A percentile compares a stretch with the other conserved stretches of the same genome.
Conservation (phyloP, 225 moss, liverwort and hornwort genomes). For the Climacium dendroides region DNA sequence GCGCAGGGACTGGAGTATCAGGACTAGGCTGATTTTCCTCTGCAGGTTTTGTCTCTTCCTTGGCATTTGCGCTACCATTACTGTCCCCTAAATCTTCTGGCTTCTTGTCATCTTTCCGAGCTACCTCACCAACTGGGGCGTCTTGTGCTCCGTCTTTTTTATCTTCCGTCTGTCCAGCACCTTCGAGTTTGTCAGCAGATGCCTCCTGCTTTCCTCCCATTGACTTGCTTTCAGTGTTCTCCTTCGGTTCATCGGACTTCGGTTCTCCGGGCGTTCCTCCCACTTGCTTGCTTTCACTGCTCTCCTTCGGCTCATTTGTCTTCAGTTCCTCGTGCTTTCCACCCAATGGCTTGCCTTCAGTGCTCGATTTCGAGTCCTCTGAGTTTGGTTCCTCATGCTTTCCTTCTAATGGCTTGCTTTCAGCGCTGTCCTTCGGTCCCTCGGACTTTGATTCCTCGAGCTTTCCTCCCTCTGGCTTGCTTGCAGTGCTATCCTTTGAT, state of each 20-base stretch:
- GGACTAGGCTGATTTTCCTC: conserved; percentile 4
- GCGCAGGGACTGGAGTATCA: conserved; percentile 3
- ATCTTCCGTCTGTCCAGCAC: not conserved
- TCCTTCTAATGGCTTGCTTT: not conserved
- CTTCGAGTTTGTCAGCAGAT: not conserved
- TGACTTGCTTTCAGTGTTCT: not conserved
- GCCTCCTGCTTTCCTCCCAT: not conserved
- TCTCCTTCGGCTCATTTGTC: not conserved
- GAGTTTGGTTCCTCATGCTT: not conserved
- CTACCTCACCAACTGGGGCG: not conserved
- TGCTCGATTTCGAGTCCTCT: not conserved
- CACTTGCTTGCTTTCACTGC: not conserved
- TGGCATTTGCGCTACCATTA: not conserved
- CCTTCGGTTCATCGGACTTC: not conserved
- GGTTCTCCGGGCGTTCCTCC: not conserved
- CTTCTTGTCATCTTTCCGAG: conserved; percentile 17
- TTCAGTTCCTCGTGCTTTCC: not conserved
- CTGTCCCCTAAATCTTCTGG: not conserved
- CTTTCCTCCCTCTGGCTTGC: not conserved
- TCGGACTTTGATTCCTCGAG: not conserved
- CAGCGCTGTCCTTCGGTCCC: not conserved
- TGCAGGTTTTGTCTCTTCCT: conserved; percentile 17
- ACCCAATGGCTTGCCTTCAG: not conserved
- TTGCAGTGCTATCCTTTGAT: not conserved
- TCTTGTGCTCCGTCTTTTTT: not conserved